Conservation (phyloP, 108 stramenopile genomes). For the Cyclostephanos tholiformis region DNA sequence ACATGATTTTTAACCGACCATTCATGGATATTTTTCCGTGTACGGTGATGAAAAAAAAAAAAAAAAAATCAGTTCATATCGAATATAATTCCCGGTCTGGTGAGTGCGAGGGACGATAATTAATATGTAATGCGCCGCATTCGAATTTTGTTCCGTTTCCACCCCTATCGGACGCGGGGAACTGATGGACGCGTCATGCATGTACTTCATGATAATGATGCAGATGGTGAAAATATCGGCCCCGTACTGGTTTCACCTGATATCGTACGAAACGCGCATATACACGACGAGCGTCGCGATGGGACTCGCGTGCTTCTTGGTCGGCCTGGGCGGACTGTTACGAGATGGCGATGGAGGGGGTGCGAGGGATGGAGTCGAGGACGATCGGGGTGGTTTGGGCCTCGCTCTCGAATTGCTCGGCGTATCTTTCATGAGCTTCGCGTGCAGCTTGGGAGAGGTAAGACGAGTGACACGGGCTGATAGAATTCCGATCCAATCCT, state of each 20-base stretch:
- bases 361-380: not conserved
- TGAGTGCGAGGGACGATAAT: not conserved
- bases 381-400: constrained; percentile 4
- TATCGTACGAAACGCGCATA: constrained; percentile 66
- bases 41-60: too few species aligned
- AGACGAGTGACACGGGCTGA: not conserved
- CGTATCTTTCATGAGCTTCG: constrained; percentile 66
- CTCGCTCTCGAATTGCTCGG: constrained; percentile 62
- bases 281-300: constrained; percentile 50
- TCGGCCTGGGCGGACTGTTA: constrained; percentile 54
- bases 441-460: constrained; percentile 83
- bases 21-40: too few species aligned
- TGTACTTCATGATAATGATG: constrained; percentile 46
- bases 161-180: too few species aligned
- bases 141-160: too few species aligned
- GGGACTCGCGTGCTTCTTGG: constrained; percentile 39
- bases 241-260: constrained; percentile 85
- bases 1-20: too few species aligned
- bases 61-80: constrained; percentile 55
- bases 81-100: constrained; percentile 66
- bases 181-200: too few species aligned
- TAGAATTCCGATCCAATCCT: too few species aligned
- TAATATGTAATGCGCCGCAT: not conserved
- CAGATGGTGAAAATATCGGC: constrained; percentile 60
- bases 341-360: not conserved